Evolutionary conservation across 768 basidiomycete genomes (phyloP), one percentile per base, ranked within the genome.

Genomic region (Phylloporus scabripes): DNA sequence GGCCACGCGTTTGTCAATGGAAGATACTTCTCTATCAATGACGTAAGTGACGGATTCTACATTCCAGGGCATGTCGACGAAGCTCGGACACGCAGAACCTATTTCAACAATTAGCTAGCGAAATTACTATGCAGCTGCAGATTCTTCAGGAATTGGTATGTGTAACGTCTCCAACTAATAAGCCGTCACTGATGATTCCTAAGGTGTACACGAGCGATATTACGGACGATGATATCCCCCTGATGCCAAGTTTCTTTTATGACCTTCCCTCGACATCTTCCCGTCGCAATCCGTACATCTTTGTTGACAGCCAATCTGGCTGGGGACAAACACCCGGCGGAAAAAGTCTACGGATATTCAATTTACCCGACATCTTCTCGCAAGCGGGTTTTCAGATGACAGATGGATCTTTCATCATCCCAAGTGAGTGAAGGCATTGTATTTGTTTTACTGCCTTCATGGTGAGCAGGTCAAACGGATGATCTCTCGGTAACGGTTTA

Each of bases 1-100:
- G 93, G 92, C 0, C 82, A 88, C 54, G 81, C 75, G 4, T 95
- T 97, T 65, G 73, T 95, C 60, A 95, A 97, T 58, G 94, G 94
- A n/a, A 92, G 84, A 60, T 78, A 87, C 63, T 74, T 81, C 45
- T 66, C 76, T 11, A 64, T 91, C 42, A 76, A 79, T 54, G 85
- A 86, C 46, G 91, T 89, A 57, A 56, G 82, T 70, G 18, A 28
- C 31, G 28, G 15, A 29, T 14, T 9, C n/a, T 23, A 11, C 14
- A 20, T 31, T 31, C 17, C 29, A 29, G 28, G 4, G 8, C 3
- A 17, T 45, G 36, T 45, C 5, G 23, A 38, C 17, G 23, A 45
- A 28, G 7, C 11, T 43, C 7, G 48, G 15, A 21, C 50, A 31
- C 41, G 21, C 39, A 64, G 63, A 58, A 45, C 23, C 17, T 65